Base-by-base conservation (phyloP, 164 flowering plant genomes). In the Platanus orientalis region DNA sequence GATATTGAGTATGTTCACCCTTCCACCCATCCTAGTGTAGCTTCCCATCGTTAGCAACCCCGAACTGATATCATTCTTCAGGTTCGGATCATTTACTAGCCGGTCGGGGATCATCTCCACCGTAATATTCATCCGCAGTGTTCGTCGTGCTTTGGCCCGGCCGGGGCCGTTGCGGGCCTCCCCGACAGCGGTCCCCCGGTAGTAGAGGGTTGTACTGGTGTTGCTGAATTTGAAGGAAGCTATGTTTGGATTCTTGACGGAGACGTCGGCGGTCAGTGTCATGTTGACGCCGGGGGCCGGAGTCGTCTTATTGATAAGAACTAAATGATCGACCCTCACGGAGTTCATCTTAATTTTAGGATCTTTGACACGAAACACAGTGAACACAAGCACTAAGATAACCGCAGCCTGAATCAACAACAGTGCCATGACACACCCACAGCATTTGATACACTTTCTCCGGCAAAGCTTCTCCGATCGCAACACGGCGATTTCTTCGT, bases 21-120 rank as follows among this genome's bases (percentile, higher is more conserved):
- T 69, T 19, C 96, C 96, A 5, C 74, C 76, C 6, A 90, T 54
- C 40, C 62, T 67, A 0, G 94, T 74, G 56, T 73, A 76, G 63
- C 78, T 86, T 9, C 54, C 67, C 61, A 90, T 62, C 1, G 58
- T 44, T 60, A 90, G 17, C 50, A 68, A 14, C 30, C 84, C 82
- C 7, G 80, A 63, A 0, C 3, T 32, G 10, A 76, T 1, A 55
- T 86, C 90, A 2, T 42, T 36, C 0, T 0, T 16, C 68, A 83
- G 52, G 36, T 62, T 66, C 28, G 79, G 79, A 28, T 62, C 69
- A 0, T 47, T 13, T 40, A 69, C 2, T 0, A 89, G 2, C 75
- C 42, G 63, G 19, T 69, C 81, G 17, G 79, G 54, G 0, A 76
- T 65, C 7, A 89, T 47, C 23, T 82, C 86, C 21, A 85, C 70